These are phyloP conservation scores for Gossypium herbaceum DNA, from an alignment of 345 rosid species.

Conservation along the genomic window DNA sequence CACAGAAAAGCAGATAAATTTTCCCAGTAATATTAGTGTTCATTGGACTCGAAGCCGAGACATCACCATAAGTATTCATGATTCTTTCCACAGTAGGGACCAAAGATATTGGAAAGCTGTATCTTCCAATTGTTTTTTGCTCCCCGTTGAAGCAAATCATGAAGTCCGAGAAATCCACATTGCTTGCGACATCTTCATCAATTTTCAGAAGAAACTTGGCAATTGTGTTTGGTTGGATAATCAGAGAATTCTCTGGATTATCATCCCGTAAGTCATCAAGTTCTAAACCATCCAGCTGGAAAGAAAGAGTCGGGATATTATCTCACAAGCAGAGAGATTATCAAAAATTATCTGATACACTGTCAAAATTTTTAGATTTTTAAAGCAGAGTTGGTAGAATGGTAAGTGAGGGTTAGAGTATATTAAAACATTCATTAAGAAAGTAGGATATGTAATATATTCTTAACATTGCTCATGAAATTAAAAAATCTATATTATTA, in stretches of 20 bases:
- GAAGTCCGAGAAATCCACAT: neutral
- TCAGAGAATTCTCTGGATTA: neutral
- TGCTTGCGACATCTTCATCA: conserved; percentile 11
- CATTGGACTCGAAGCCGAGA: neutral
- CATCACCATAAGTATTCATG: neutral
- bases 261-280: neutral
- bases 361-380: no score
- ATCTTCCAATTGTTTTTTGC: neutral
- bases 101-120: conserved; percentile 11
- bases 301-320: neutral
- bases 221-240: neutral
- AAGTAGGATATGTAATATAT: neutral
- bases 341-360: no score
- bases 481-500: neutral
- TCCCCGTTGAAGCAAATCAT: neutral
- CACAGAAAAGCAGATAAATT: neutral
- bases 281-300: neutral
- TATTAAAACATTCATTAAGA: no score
- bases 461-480: neutral
- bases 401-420: no score
- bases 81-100: conserved; percentile 11
- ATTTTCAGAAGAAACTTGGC: neutral
- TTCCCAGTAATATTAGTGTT: neutral
- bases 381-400: no score
- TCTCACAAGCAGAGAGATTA: neutral